A percentile compares a stretch with the other conserved stretches of the same genome.
These are phyloP conservation scores for Coniochaeta prunicola DNA, from an alignment of 2,329 filamentous ascomycete genomes.

Conservation along the genomic window DNA sequence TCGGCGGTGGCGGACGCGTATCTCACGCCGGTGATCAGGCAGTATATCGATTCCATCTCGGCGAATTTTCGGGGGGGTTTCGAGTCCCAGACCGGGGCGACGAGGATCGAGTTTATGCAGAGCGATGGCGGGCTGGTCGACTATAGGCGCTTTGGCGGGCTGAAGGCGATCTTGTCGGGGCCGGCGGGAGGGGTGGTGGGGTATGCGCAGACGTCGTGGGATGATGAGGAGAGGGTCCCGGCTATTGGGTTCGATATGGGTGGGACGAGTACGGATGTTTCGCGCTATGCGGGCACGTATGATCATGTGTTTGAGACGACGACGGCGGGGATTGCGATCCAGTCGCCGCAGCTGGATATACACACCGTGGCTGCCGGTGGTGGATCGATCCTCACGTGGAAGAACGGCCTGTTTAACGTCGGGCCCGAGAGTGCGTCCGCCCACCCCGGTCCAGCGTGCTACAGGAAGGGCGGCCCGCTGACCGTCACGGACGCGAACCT, in stretches of 20 bases:
- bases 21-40: conserved; percentile 62
- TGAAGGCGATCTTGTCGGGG: conserved; percentile 58
- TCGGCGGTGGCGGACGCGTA: conserved; percentile 71
- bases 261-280: conserved; percentile 40
- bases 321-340: conserved; percentile 59
- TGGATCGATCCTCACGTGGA: conserved; percentile 45
- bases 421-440: conserved; percentile 61
- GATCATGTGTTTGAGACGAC: conserved; percentile 66
- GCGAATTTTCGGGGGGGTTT: conserved; percentile 54
- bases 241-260: conserved; percentile 70
- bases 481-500: conserved; percentile 67
- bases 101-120: conserved; percentile 68
- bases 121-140: conserved; percentile 41
- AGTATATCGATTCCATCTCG: conserved; percentile 62
- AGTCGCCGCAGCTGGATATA: conserved; percentile 61
- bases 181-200: conserved; percentile 67
- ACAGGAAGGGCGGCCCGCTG: conserved; percentile 59
- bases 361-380: conserved; percentile 49
- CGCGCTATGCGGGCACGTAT: conserved; percentile 57
- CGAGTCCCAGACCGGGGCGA: conserved; percentile 41
- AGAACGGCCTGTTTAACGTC: conserved; percentile 58
- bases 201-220: conserved; percentile 67
- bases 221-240: conserved; percentile 56
- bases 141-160: conserved; percentile 12
- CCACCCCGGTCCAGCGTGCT: conserved; percentile 64